A percentile compares a stretch with the other conserved stretches of the same genome.
phyloP scores from a whole-genome alignment of 495 filamentous ascomycete species.

The Neurospora sp. region DNA sequence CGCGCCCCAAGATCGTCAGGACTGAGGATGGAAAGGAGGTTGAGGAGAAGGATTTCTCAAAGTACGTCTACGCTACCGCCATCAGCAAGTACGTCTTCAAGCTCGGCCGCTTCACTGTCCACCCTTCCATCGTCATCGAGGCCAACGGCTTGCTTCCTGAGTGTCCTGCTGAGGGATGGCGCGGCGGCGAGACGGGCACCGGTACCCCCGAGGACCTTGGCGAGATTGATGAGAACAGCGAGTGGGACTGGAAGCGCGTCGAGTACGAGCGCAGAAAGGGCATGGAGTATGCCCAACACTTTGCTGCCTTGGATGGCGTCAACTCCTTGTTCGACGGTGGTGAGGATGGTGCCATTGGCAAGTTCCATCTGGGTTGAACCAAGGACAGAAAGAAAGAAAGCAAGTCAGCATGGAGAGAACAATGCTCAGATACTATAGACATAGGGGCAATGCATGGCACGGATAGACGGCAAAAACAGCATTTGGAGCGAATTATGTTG shows the following conservation, averaged over 20 bases:
- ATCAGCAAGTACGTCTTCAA: conserved; percentile 88
- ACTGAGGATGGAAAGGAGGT: conserved; percentile 32
- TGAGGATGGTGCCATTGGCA: conserved; percentile 35
- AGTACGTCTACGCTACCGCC: conserved; percentile 59
- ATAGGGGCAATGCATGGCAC: neutral
- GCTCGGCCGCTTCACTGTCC: conserved; percentile 72
- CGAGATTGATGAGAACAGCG: conserved; percentile 12
- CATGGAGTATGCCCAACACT: conserved; percentile 36
- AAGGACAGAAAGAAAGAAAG: neutral
- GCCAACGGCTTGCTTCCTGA: conserved; percentile 58
- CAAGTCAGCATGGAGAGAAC: neutral
- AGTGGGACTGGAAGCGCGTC: conserved; percentile 41
- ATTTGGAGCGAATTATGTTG: neutral
- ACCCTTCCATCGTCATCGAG: conserved; percentile 65
- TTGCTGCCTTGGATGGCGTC: conserved; percentile 41
- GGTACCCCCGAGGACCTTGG: conserved; percentile 21
- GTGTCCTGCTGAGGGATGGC: conserved; percentile 40
- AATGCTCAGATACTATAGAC: neutral
- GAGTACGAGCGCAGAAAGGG: conserved; percentile 38
- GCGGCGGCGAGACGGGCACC: conserved; percentile 25
- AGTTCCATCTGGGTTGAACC: conserved; percentile 31
- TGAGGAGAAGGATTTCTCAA: conserved; percentile 38
- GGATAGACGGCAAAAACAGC: neutral
- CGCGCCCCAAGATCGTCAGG: conserved; percentile 9
- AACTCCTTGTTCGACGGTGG: conserved; percentile 38